Base-by-base conservation (phyloP, 208 protist genomes). In the Blastocrithidia nonstop region DNA sequence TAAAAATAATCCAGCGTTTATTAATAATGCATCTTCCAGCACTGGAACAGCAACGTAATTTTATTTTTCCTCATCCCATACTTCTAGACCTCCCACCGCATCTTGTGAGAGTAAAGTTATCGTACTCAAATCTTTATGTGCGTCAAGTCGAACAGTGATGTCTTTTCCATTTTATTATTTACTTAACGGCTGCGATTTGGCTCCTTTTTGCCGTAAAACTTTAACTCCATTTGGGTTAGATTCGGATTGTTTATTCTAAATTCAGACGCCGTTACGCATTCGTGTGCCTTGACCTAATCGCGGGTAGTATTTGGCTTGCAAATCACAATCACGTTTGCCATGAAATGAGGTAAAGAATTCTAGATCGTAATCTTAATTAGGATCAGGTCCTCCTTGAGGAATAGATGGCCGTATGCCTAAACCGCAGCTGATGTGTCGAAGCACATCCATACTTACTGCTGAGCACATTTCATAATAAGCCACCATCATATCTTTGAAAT, bases 261-360 rank as follows among this genome's bases (percentile, higher is more conserved):
- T 69, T 13, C 60, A 54, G 7, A 85, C 71, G 7, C 71, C 74
- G 23, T 75, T 64, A 16, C 29, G 44, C 21, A 65, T 35, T 6
- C 74, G 62, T 25, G 48, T 43, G 13, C 47, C 66, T 24, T 66
- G 55, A 15, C 80, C 80, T 0, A 86, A 38, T 33, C 31, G 54
- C 11, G 81, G 81, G 62, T 90, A 90, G 61, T 85, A 86, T 66
- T 90, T 90, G 31, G 76, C 62, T 64, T 90, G 73, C 55, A 90
- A 38, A 50, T 90, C 74, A 54, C 63, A 84, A 56, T 90, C 81
- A n/a, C 61, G 57, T 58, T 76, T 81, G 19, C 60, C 28, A 50
- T 90, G 81, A 29, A 76, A 84, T 1, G 54, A 37, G 2, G 70
- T 81, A 62, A 90, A 90, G 60, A 71, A 86, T 31, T 89, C 75